Percentiles rank a stretch among this genome's conserved stretches.
phyloP scores from a whole-genome alignment of 169 alveolate species.

The Amoebophrya sp. region DNA sequence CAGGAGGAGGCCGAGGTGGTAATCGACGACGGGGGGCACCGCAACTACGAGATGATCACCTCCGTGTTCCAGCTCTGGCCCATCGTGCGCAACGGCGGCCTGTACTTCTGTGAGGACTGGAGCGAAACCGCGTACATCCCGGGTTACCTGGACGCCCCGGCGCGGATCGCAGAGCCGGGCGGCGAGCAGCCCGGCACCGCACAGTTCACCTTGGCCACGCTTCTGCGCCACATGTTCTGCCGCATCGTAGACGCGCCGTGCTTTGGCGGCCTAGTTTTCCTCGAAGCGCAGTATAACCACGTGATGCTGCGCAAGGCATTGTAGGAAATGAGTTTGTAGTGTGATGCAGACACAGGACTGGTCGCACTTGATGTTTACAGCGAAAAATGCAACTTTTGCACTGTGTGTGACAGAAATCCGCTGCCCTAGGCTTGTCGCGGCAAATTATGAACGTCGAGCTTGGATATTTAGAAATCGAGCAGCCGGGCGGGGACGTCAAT shows the following conservation, averaged over 20 bases:
- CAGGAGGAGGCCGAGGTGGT: background rate
- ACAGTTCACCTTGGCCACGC: background rate
- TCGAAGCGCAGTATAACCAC: background rate
- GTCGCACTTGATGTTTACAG: too few relatives aligned
- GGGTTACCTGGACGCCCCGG: background rate
- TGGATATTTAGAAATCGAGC: too few relatives aligned
- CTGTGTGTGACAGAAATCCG: too few relatives aligned
- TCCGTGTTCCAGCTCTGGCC: background rate
- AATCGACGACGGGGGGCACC: constrained; percentile 5
- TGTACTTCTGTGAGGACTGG: background rate
- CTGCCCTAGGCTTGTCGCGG: too few relatives aligned
- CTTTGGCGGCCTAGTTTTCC: background rate
- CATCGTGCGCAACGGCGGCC: background rate
- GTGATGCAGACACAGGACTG: too few relatives aligned
- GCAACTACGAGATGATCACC: background rate
- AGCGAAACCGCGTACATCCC: background rate
- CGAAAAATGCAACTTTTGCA: too few relatives aligned
- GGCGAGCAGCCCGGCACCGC: background rate
- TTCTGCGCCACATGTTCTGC: background rate
- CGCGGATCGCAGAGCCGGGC: background rate
- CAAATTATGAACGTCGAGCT: too few relatives aligned
- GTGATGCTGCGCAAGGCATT: background rate
- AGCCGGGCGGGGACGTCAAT: too few relatives aligned
- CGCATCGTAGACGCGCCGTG: background rate
- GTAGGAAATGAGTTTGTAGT: background rate